Evolutionary conservation across 768 basidiomycete species (phyloP).

Genomic region (Russula dissimulans): DNA sequence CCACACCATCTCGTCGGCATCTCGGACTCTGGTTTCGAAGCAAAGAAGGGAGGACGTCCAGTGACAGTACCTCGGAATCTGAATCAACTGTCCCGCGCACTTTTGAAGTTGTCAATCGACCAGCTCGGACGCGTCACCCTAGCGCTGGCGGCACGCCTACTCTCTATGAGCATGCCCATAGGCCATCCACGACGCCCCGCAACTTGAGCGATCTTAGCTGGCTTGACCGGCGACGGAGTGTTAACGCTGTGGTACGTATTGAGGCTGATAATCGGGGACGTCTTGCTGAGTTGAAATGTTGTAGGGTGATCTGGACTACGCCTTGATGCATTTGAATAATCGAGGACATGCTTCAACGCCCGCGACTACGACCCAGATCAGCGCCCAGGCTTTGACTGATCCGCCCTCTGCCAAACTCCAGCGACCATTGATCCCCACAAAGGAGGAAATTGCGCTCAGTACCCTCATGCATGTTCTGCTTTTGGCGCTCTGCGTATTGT

Average conservation of each 20-base stretch:
- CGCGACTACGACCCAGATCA: constrained; percentile 42
- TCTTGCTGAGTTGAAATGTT: background rate
- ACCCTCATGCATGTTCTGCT: constrained; percentile 48
- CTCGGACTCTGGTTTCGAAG: constrained; percentile 32
- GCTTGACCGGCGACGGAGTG: constrained; percentile 63
- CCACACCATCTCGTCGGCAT: constrained; percentile 27
- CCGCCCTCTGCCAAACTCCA: constrained; percentile 20
- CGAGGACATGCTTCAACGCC: constrained; percentile 39
- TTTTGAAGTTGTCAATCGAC: constrained; percentile 45
- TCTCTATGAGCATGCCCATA: constrained; percentile 33
- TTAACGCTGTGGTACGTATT: constrained; percentile 55
- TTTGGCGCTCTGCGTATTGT: constrained; percentile 47
- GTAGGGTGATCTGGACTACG: constrained; percentile 70
- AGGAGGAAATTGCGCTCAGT: constrained; percentile 36
- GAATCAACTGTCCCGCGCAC: constrained; percentile 27
- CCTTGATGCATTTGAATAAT: constrained; percentile 47
- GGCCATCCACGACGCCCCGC: constrained; percentile 35
- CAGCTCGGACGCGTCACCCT: constrained; percentile 43
- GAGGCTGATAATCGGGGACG: background rate
- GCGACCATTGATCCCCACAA: constrained; percentile 30
- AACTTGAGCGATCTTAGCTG: constrained; percentile 69
- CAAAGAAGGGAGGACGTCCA: constrained; percentile 31
- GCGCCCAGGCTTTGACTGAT: constrained; percentile 30
- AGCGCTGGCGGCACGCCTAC: constrained; percentile 36
- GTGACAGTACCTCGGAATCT: constrained; percentile 28